Conservation (phyloP, 805 yeast genomes). For the Candida schatavii region DNA sequence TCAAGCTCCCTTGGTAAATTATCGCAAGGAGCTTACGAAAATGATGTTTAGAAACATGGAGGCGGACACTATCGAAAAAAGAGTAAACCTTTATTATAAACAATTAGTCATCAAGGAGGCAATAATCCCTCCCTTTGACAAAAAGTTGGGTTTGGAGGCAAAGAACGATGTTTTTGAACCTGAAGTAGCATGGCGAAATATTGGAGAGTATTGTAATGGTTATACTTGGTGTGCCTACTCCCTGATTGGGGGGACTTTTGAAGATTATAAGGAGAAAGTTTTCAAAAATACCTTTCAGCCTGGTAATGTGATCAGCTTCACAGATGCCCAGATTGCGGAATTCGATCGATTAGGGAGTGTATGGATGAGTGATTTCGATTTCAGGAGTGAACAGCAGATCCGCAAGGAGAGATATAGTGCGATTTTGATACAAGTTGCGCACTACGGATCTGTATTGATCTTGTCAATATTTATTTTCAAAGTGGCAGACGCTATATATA, state of each 20-base stretch:
- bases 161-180: constrained; percentile 19
- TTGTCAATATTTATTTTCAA: background rate
- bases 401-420: background rate
- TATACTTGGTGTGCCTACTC: constrained; percentile 33
- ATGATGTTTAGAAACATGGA: constrained; percentile 19
- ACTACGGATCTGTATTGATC: background rate
- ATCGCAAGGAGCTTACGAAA: constrained; percentile 23
- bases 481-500: background rate
- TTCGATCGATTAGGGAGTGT: constrained; percentile 25
- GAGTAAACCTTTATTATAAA: constrained; percentile 24
- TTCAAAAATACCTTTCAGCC: constrained; percentile 9
- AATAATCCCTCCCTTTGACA: constrained; percentile 23
- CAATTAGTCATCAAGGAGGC: constrained; percentile 20
- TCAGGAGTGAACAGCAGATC: constrained; percentile 5
- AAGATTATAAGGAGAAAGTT: constrained; percentile 25
- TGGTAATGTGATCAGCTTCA: constrained; percentile 22
- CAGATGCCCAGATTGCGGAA: constrained; percentile 17
- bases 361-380: constrained; percentile 21
- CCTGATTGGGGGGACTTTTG: constrained; percentile 16
- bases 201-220: constrained; percentile 23
- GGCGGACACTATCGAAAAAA: constrained; percentile 16
- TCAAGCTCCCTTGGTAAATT: constrained; percentile 15
- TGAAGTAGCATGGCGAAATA: constrained; percentile 19
- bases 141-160: constrained; percentile 6
- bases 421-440: background rate